A percentile compares a stretch with the other conserved stretches of the same genome.
Evolutionary conservation across 257 asterid species (phyloP).

Genomic region (Solanum habrochaites): DNA sequence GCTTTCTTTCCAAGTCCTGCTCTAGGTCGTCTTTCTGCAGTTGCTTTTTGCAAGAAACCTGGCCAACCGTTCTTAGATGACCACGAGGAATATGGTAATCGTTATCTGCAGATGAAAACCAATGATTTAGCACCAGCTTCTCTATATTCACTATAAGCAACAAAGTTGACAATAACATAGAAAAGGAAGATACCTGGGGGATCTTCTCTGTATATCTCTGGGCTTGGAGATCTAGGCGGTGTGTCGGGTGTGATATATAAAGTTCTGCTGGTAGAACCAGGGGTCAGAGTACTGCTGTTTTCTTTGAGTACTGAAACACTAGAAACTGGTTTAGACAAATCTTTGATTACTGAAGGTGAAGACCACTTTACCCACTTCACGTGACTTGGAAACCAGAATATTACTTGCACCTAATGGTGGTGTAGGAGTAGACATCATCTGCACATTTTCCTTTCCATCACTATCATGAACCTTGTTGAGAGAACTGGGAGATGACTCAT

Average conservation of each 20-base stretch:
- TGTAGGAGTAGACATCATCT: conserved; percentile 2
- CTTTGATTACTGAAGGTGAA: conserved; percentile 22
- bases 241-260: conserved; percentile 6
- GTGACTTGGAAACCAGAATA: conserved; percentile 3
- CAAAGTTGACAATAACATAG: neutral
- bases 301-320: conserved; percentile 11
- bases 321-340: neutral
- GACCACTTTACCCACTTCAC: conserved; percentile 8
- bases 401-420: conserved; percentile 12
- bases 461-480: conserved; percentile 7
- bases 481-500: neutral
- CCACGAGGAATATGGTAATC: conserved; percentile 23
- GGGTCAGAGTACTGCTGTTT: conserved; percentile 4
- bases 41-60: conserved; percentile 49
- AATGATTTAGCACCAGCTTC: neutral
- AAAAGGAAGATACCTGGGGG: conserved; percentile 33
- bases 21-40: conserved; percentile 47
- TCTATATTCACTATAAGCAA: neutral
- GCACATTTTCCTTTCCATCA: conserved; percentile 3
- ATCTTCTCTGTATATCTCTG: conserved; percentile 69
- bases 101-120: conserved; percentile 21
- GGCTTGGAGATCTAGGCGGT: conserved; percentile 50
- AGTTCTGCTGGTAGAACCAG: neutral
- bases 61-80: conserved; percentile 20
- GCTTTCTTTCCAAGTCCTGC: conserved; percentile 32